These are phyloP conservation scores for Xylaria scruposa DNA, from an alignment of 495 filamentous ascomycete genomes.

Conservation along the genomic window DNA sequence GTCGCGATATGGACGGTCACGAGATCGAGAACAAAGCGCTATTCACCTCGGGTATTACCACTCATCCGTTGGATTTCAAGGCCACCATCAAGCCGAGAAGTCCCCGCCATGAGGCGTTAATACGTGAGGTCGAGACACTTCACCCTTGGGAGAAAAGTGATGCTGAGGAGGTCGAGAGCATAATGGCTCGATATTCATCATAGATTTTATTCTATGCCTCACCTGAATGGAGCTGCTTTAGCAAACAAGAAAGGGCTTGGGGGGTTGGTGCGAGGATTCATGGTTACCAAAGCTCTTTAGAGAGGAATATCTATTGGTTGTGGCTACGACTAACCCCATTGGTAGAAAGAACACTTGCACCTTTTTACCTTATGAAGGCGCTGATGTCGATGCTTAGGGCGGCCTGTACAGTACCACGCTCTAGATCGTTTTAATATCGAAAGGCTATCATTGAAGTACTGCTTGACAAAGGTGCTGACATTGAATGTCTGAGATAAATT, in stretches of 20 bases:
- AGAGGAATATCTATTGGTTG: too few species aligned
- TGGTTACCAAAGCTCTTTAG: too few species aligned
- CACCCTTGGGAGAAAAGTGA: slow-evolving; percentile 52
- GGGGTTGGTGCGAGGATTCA: too few species aligned
- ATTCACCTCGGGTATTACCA: slow-evolving; percentile 34
- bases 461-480: too few species aligned
- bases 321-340: too few species aligned
- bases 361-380: too few species aligned
- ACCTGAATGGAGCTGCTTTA: background rate
- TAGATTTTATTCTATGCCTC: background rate
- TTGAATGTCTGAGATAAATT: too few species aligned
- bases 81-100: slow-evolving; percentile 40
- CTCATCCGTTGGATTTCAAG: slow-evolving; percentile 39
- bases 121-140: slow-evolving; percentile 39
- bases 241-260: background rate
- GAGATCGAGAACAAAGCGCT: slow-evolving; percentile 33
- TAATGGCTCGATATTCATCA: background rate
- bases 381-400: too few species aligned
- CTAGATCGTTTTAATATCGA: too few species aligned
- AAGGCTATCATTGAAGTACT: too few species aligned
- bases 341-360: too few species aligned
- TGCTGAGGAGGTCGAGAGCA: slow-evolving; percentile 27
- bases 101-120: slow-evolving; percentile 34
- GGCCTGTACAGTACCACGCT: too few species aligned
- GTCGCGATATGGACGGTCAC: slow-evolving; percentile 40